These are phyloP conservation scores for Paramecium biaurelia DNA, from an alignment of 73 alveolate species.

Conservation along the genomic window DNA sequence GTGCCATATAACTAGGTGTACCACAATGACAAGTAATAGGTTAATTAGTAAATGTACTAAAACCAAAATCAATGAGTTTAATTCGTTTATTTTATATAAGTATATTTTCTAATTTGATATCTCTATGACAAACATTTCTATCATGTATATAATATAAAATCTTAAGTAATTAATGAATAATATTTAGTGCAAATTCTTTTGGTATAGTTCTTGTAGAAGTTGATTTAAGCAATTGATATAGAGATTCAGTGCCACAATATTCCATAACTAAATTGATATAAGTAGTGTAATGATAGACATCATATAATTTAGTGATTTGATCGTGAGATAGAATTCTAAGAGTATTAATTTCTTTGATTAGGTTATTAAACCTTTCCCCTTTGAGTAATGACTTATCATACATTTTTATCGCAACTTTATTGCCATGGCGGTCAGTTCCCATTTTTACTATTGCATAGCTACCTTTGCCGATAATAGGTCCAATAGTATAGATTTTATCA, in stretches of 20 bases:
- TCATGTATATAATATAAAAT: conserved; percentile 27
- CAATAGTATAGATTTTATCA: conserved; percentile 72
- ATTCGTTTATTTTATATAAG: conserved; percentile 34
- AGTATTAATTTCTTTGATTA: conserved; percentile 22
- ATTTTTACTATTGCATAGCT: conserved; percentile 91
- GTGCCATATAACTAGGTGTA: conserved; percentile 98
- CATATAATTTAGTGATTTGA: conserved; percentile 39
- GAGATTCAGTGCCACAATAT: conserved; percentile 49
- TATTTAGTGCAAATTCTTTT: background rate
- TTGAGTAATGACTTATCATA: conserved; percentile 80
- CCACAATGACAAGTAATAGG: conserved; percentile 81
- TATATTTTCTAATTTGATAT: conserved; percentile 55
- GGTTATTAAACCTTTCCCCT: conserved; percentile 70
- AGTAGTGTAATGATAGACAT: background rate
- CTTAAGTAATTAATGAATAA: conserved; percentile 6
- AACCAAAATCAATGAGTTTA: conserved; percentile 54
- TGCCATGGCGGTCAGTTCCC: conserved; percentile 81
- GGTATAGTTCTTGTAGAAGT: background rate
- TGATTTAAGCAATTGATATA: background rate
- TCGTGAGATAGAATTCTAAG: conserved; percentile 14
- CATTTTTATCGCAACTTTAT: conserved; percentile 86
- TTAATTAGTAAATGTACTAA: conserved; percentile 27
- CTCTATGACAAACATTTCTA: conserved; percentile 55
- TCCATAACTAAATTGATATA: conserved; percentile 13
- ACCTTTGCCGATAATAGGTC: conserved; percentile 86